These are phyloP conservation scores for Capronia epimyces DNA, from an alignment of 2,329 filamentous ascomycete species.

Conservation along the genomic window DNA sequence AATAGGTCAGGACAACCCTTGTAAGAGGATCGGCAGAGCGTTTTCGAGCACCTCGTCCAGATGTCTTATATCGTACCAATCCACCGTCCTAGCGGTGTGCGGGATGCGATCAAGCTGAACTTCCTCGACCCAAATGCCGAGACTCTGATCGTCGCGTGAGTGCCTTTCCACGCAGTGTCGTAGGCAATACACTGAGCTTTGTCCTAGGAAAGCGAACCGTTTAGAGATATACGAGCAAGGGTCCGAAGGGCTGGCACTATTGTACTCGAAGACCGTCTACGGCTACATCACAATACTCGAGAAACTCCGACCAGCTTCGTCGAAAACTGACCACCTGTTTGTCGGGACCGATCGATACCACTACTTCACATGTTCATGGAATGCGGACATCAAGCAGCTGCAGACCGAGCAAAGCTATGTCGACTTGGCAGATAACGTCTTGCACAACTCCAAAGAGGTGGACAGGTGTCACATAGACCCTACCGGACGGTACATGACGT, in stretches of 20 bases:
- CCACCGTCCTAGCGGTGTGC: slow-evolving; percentile 83
- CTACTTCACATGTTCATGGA: slow-evolving; percentile 88
- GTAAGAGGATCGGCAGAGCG: background rate
- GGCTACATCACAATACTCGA: slow-evolving; percentile 83
- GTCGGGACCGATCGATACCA: slow-evolving; percentile 83
- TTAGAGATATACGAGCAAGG: slow-evolving; percentile 74
- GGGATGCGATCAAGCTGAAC: slow-evolving; percentile 76
- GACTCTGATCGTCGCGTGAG: slow-evolving; percentile 82
- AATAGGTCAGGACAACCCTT: background rate
- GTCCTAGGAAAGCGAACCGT: slow-evolving; percentile 68
- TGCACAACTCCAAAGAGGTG: slow-evolving; percentile 71
- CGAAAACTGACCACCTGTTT: slow-evolving; percentile 77
- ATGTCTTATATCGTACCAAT: slow-evolving; percentile 97
- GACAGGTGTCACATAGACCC: slow-evolving; percentile 82
- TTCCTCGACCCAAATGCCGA: slow-evolving; percentile 70
- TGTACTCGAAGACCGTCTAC: slow-evolving; percentile 68
- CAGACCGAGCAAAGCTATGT: slow-evolving; percentile 55
- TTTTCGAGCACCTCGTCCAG: slow-evolving; percentile 7
- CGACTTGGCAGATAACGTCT: slow-evolving; percentile 56
- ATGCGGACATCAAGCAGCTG: slow-evolving; percentile 51
- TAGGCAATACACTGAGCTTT: slow-evolving; percentile 26
- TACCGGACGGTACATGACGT: slow-evolving; percentile 60
- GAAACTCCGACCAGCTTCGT: slow-evolving; percentile 68
- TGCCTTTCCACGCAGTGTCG: slow-evolving; percentile 20
- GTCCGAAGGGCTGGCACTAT: slow-evolving; percentile 59